phyloP scores from a whole-genome alignment of 1,284 basidiomycete species.

The Tetrapyrgos nigripes region DNA sequence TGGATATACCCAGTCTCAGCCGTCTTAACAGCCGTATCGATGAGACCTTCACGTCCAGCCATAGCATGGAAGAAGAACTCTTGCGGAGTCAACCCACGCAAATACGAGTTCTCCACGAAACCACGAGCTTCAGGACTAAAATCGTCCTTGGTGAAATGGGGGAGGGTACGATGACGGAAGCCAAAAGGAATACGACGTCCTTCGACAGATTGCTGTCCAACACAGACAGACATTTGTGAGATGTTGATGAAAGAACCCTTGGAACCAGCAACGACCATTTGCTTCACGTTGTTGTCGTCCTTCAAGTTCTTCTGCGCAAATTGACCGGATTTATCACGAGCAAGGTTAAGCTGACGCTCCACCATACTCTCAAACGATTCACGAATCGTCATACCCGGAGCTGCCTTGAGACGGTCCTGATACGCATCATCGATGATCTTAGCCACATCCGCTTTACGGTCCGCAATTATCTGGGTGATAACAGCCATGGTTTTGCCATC shows the following conservation, averaged over 20 bases:
- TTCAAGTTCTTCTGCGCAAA: conserved; percentile 96
- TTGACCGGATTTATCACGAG: conserved; percentile 95
- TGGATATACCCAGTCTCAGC: conserved; percentile 99
- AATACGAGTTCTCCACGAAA: conserved; percentile 99
- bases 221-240: conserved; percentile 99
- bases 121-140: conserved; percentile 98
- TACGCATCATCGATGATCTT: conserved; percentile 80
- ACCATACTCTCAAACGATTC: conserved; percentile 97
- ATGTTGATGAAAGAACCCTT: conserved; percentile 99
- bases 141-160: conserved; percentile 99
- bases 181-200: conserved; percentile 98
- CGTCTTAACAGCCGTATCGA: conserved; percentile 99
- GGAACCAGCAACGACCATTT: conserved; percentile 99
- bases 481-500: conserved; percentile 87
- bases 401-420: conserved; percentile 84
- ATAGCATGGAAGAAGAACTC: conserved; percentile 99
- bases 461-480: conserved; percentile 86
- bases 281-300: conserved; percentile 99
- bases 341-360: conserved; percentile 92
- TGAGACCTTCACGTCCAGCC: conserved; percentile 99
- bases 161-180: conserved; percentile 95
- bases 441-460: conserved; percentile 82
- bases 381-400: conserved; percentile 98
- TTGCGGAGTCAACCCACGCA: conserved; percentile 95
- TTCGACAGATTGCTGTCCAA: conserved; percentile 98